Evolutionary conservation across 2,329 filamentous ascomycete species (phyloP).

Genomic region (Diaporthe destruens): DNA sequence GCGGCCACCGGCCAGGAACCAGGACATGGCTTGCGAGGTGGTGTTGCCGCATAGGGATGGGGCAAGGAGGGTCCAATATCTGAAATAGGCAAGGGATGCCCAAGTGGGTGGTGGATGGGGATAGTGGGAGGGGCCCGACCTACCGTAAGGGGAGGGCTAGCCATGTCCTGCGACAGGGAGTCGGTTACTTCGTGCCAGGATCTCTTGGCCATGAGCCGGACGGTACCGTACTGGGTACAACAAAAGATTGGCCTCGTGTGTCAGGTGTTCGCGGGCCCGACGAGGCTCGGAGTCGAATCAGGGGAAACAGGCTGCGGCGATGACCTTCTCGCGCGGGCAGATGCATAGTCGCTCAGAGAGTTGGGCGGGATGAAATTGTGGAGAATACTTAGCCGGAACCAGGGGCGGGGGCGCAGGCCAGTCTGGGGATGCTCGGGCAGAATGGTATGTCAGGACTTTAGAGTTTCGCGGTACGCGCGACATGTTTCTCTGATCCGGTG

Average conservation of each 20-base stretch:
- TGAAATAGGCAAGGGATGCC: slow-evolving; percentile 17
- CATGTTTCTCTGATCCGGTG: slow-evolving; percentile 6
- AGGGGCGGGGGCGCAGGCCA: slow-evolving; percentile 23
- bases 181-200: slow-evolving; percentile 35
- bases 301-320: slow-evolving; percentile 28
- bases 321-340: slow-evolving; percentile 19
- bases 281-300: slow-evolving; percentile 17
- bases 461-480: slow-evolving; percentile 25
- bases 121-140: not conserved
- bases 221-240: slow-evolving; percentile 22
- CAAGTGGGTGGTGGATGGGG: not conserved
- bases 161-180: slow-evolving; percentile 30
- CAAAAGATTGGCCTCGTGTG: slow-evolving; percentile 15
- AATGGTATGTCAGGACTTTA: slow-evolving; percentile 18
- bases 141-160: slow-evolving; percentile 31
- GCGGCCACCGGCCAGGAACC: not conserved
- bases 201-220: slow-evolving; percentile 35
- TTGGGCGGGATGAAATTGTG: slow-evolving; percentile 27
- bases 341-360: slow-evolving; percentile 31
- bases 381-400: slow-evolving; percentile 27
- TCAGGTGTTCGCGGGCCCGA: slow-evolving; percentile 16
- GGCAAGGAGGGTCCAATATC: slow-evolving; percentile 22
- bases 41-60: slow-evolving; percentile 18
- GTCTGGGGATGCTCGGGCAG: slow-evolving; percentile 32
- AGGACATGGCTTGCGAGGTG: slow-evolving; percentile 8